Base-by-base conservation (phyloP, 345 rosid genomes). In the Viola odorata region DNA sequence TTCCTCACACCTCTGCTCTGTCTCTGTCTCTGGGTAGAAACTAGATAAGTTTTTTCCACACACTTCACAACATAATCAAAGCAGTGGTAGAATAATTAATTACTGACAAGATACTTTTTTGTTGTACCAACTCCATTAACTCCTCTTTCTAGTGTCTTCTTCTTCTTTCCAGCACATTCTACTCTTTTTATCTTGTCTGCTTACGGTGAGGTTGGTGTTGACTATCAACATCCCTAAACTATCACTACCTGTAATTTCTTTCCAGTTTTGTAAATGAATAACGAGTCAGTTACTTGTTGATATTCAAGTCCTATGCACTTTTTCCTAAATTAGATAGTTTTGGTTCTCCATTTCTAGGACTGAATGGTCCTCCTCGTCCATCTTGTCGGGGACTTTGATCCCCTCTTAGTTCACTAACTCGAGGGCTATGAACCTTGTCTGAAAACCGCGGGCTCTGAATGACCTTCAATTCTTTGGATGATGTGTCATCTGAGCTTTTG, bases 301-400 rank as follows among this genome's bases (percentile, higher is more conserved):
- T 4, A 42, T 23, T 17, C 10, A 50, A 45, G n/a, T 45, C n/a
- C 71, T 83, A 87, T 14, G 79, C 88, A 68, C 42, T 65, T 71
- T 84, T 87, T 51, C 91, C 85, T 55, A 91, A 72, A 75, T 76
- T 83, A 37, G 96, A 85, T 36, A 72, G 82, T 68, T 70, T 80
- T 41, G 61, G 57, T 75, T 87, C 88, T 51, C 71, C 80, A 14
- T 61, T 68, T 52, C 80, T 75, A 9, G 91, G 89, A 78, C 89
- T 86, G 39, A 74, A 73, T 15, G 84, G 82, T 50, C 82, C 78
- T 75, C 85, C 81, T 23, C 32, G 32, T 71, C 81, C 87, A n/a
- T 73, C 71, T 0, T 65, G 72, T 40, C 79, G 75, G 36, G 92
- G 92, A 76, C 89, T 84, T 7, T 13, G 64, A 50, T 82, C 79